phyloP scores from a whole-genome alignment of 352 stramenopile species.

The Phytophthora pluvialis region DNA sequence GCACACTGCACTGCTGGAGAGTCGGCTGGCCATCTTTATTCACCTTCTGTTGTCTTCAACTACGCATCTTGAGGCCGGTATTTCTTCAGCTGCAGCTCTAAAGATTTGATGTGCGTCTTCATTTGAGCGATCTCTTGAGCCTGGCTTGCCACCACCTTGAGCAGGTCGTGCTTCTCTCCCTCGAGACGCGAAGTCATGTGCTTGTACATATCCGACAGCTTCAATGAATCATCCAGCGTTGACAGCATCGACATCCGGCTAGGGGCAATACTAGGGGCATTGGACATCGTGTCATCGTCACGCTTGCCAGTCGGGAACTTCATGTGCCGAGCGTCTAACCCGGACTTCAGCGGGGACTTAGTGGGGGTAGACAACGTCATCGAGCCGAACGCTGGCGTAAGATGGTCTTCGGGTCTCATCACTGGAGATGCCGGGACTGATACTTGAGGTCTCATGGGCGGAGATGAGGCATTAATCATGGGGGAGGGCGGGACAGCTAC shows the following conservation, averaged over 20 bases:
- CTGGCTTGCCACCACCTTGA: slow-evolving; percentile 72
- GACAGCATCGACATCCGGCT: slow-evolving; percentile 51
- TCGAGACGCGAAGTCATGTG: slow-evolving; percentile 81
- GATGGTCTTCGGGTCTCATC: slow-evolving; percentile 27
- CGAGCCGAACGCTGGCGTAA: slow-evolving; percentile 20
- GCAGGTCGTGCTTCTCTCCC: slow-evolving; percentile 74
- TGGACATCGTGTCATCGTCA: slow-evolving; percentile 41
- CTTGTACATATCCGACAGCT: slow-evolving; percentile 86
- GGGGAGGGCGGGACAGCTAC: not conserved
- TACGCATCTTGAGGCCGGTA: slow-evolving; percentile 42
- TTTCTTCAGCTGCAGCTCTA: slow-evolving; percentile 63
- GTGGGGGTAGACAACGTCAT: slow-evolving; percentile 27
- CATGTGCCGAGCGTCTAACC: slow-evolving; percentile 31
- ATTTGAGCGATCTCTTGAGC: slow-evolving; percentile 78
- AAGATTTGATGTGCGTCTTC: slow-evolving; percentile 77
- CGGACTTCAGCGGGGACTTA: slow-evolving; percentile 33
- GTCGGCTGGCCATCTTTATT: slow-evolving; percentile 17
- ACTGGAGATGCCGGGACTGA: slow-evolving; percentile 24
- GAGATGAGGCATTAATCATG: slow-evolving; percentile 16
- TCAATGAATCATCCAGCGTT: slow-evolving; percentile 63
- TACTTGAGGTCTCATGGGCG: slow-evolving; percentile 18
- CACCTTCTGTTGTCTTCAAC: not conserved
- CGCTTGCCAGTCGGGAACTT: slow-evolving; percentile 33
- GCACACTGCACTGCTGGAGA: slow-evolving; percentile 7
- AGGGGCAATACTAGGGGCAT: slow-evolving; percentile 37